phyloP scores from a whole-genome alignment of 176 grass and related monocot genomes.

The Avena insularis region DNA sequence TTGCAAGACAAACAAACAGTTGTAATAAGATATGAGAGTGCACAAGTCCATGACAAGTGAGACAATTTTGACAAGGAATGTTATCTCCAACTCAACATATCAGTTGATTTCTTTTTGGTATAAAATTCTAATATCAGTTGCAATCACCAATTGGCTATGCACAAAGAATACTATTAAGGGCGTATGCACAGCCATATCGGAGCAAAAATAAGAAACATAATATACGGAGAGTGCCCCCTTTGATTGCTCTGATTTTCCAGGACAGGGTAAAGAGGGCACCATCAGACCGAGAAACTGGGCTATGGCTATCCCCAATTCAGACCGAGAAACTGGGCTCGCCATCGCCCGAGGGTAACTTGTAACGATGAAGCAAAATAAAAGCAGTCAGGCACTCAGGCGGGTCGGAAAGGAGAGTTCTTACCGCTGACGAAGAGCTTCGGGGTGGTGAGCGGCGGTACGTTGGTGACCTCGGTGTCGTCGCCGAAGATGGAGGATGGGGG shows the following conservation, averaged over 20 bases:
- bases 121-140: too few species aligned
- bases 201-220: not conserved
- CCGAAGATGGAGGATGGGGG: conserved; percentile 53
- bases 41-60: not conserved
- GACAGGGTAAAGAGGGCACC: not conserved
- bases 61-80: not conserved
- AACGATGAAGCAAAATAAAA: not conserved
- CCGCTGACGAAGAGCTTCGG: conserved; percentile 93
- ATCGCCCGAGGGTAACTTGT: not conserved
- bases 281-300: not conserved
- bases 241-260: not conserved
- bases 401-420: conserved; percentile 29
- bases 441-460: conserved; percentile 80
- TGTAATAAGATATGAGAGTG: not conserved
- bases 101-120: too few species aligned
- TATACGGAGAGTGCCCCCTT: not conserved
- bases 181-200: not conserved
- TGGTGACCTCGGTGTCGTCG: conserved; percentile 49
- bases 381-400: not conserved
- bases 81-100: too few species aligned
- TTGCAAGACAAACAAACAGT: not conserved
- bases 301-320: not conserved
- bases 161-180: not conserved
- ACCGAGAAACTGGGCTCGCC: not conserved
- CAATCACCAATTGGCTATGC: too few species aligned